phyloP scores from a whole-genome alignment of 768 basidiomycete species.

The Amanita inopinata region DNA sequence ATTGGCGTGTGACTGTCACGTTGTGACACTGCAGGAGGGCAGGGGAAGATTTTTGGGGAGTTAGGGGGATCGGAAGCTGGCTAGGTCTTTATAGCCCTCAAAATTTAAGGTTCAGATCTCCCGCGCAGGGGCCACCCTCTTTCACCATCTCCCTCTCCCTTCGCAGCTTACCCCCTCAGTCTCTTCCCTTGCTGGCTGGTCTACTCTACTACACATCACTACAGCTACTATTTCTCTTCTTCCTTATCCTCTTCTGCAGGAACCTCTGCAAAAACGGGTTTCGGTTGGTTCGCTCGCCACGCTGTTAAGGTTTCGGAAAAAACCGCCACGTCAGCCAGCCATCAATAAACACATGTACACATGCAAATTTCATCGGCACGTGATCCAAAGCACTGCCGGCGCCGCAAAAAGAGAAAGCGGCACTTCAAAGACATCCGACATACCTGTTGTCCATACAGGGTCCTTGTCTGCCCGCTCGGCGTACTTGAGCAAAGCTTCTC shows the following conservation, averaged over 20 bases:
- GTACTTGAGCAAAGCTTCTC: slow-evolving; percentile 93
- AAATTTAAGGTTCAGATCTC: slow-evolving; percentile 82
- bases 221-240: slow-evolving; percentile 25
- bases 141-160: slow-evolving; percentile 23
- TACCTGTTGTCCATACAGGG: slow-evolving; percentile 80
- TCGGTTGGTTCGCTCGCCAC: slow-evolving; percentile 80
- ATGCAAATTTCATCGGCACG: slow-evolving; percentile 25
- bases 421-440: slow-evolving; percentile 22
- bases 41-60: slow-evolving; percentile 68
- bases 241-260: slow-evolving; percentile 51
- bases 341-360: slow-evolving; percentile 37
- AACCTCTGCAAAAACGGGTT: slow-evolving; percentile 70
- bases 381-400: slow-evolving; percentile 14
- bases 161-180: slow-evolving; percentile 14
- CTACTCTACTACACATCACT: slow-evolving; percentile 7
- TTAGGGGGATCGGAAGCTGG: slow-evolving; percentile 58
- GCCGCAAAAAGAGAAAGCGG: slow-evolving; percentile 8
- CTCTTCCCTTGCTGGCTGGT: slow-evolving; percentile 12
- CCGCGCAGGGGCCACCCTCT: slow-evolving; percentile 61
- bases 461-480: slow-evolving; percentile 69
- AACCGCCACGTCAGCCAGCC: slow-evolving; percentile 56
- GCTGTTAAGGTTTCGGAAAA: slow-evolving; percentile 55
- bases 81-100: slow-evolving; percentile 74
- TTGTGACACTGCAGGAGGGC: slow-evolving; percentile 41
- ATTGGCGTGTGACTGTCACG: slow-evolving; percentile 70